phyloP scores from a whole-genome alignment of 352 stramenopile genomes.

The Blastocystis sp. region DNA sequence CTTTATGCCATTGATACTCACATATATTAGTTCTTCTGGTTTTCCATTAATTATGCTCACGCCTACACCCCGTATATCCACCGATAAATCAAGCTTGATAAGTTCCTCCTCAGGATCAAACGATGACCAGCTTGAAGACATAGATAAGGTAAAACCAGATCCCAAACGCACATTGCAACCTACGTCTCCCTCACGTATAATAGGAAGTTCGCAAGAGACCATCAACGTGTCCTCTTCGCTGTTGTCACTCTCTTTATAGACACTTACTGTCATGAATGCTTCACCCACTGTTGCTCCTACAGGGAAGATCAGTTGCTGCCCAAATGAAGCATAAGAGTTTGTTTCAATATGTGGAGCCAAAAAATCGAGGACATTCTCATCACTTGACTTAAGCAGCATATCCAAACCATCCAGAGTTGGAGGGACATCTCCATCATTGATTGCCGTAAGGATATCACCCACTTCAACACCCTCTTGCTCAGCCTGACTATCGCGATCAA shows the following conservation, averaged over 20 bases:
- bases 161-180: not conserved
- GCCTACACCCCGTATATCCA: not conserved
- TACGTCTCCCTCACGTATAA: not conserved
- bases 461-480: not conserved
- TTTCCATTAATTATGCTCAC: constrained; percentile 20
- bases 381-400: not conserved
- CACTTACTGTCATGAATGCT: not conserved
- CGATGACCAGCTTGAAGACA: not conserved
- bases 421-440: not conserved
- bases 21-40: not conserved
- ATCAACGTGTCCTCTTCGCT: not conserved
- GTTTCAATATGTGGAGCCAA: not conserved
- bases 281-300: constrained; percentile 6
- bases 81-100: not conserved
- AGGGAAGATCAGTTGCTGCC: constrained; percentile 50
- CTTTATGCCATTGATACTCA: not conserved
- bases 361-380: not conserved
- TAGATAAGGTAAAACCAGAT: not conserved
- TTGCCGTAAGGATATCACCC: not conserved
- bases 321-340: not conserved
- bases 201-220: not conserved
- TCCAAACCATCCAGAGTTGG: not conserved
- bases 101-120: constrained; percentile 24
- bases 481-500: not conserved
- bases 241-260: not conserved